phyloP scores from a whole-genome alignment of 805 yeast genomes.

The Starmera dryadoides region DNA sequence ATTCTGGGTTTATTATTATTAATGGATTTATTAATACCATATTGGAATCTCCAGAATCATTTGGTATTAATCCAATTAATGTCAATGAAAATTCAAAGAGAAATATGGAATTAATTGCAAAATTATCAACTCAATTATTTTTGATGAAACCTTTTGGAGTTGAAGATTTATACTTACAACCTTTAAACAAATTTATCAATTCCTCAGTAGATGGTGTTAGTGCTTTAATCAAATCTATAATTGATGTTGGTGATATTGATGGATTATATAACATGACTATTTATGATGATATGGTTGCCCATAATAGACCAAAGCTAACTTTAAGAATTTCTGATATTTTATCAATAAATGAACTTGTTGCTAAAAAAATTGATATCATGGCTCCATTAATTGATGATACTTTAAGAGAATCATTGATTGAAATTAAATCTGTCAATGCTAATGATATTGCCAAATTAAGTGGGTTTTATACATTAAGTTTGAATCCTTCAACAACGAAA shows the following conservation, averaged over 20 bases:
- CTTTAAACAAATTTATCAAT: constrained; percentile 66
- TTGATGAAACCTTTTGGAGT: constrained; percentile 58
- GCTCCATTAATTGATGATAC: constrained; percentile 49
- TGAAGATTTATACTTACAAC: constrained; percentile 64
- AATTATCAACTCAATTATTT: constrained; percentile 58
- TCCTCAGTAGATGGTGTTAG: constrained; percentile 41
- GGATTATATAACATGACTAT: constrained; percentile 51
- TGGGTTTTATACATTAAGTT: constrained; percentile 45
- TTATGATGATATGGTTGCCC: constrained; percentile 61
- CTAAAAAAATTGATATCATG: constrained; percentile 31
- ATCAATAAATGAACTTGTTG: constrained; percentile 35
- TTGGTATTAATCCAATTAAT: constrained; percentile 35
- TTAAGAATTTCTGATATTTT: constrained; percentile 40
- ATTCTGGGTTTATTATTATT: constrained; percentile 60
- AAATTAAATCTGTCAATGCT: constrained; percentile 35
- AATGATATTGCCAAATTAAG: constrained; percentile 42
- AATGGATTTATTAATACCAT: constrained; percentile 43
- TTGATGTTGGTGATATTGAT: constrained; percentile 52
- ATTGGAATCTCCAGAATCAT: constrained; percentile 46
- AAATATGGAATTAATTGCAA: constrained; percentile 50
- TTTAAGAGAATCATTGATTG: constrained; percentile 35
- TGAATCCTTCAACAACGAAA: constrained; percentile 49
- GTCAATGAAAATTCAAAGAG: constrained; percentile 18
- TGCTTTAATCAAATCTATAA: constrained; percentile 36
- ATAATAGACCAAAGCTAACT: constrained; percentile 39